Conservation (phyloP, 371 early-diverging fungal species). For the Mucor saturninus region DNA sequence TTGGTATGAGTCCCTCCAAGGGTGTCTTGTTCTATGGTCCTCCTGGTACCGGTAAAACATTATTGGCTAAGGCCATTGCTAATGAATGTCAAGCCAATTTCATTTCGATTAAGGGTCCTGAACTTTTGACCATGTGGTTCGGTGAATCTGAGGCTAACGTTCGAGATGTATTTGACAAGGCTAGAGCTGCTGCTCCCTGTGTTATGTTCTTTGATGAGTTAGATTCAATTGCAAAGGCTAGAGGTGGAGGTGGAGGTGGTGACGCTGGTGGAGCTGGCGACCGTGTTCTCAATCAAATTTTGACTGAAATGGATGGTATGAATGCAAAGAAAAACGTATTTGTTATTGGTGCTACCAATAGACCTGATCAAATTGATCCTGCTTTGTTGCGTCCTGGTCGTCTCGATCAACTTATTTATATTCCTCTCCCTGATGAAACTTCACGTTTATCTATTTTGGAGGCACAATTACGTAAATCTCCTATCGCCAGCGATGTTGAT, state of each 20-base stretch:
- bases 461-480: conserved; percentile 98
- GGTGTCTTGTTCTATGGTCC: conserved; percentile 99
- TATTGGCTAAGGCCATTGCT: conserved; percentile 99
- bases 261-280: conserved; percentile 98
- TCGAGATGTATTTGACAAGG: conserved; percentile 99
- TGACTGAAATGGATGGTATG: conserved; percentile 99
- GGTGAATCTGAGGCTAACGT: conserved; percentile 99
- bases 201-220: conserved; percentile 99
- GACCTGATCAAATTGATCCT: conserved; percentile 43
- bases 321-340: conserved; percentile 98
- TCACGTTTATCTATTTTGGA: conserved; percentile 91
- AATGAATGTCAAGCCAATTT: conserved; percentile 99
- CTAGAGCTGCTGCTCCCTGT: conserved; percentile 99
- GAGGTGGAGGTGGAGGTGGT: conserved; percentile 79
- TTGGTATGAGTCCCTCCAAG: conserved; percentile 99
- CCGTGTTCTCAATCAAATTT: conserved; percentile 99
- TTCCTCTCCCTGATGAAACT: conserved; percentile 96
- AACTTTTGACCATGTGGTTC: conserved; percentile 99
- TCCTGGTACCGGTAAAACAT: conserved; percentile 99
- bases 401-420: conserved; percentile 99
- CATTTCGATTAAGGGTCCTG: conserved; percentile 99
- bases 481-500: conserved; percentile 88
- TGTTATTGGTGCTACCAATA: conserved; percentile 99
- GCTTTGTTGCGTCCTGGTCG: conserved; percentile 91
- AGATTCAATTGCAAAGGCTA: conserved; percentile 99